Base-by-base conservation (phyloP, 495 filamentous ascomycete species). In the Penicillium cinerascens region DNA sequence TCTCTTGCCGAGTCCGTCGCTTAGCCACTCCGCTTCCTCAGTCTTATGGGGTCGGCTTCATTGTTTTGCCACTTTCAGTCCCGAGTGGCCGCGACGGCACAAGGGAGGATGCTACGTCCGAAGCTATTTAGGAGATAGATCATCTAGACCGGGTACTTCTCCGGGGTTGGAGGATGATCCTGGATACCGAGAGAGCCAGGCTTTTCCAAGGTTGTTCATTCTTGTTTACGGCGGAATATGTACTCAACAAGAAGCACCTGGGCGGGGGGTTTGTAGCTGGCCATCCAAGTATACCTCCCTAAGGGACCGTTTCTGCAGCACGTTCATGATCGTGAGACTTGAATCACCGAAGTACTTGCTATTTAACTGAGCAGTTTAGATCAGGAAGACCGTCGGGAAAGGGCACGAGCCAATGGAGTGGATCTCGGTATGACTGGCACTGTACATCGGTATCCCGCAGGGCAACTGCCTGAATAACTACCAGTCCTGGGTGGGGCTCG, bases 391-490 rank as follows among this genome's bases (percentile, higher is more conserved):
- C 9, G 27, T 29, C 10, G 9, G 25, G 27, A 29, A 29, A 8
- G 4, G 27, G 22, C 6, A 2, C 27, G 1, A 11, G 27, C 27
- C 27, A 29, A 39, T 39, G n/a, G 15, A 2, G 1, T 16, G 36
- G 2, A 5, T 6, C 1, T 21, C 2, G 8, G n/a, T 23, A 11
- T 7, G 10, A 15, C 27, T 55, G 55, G 55, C 51, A 62, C 17
- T 6, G 15, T 42, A 47, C 18, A 36, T 21, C 55, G 59, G 52
- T 41, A 52, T 47, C 42, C 49, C 45, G 16, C 5, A 7, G 0
- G 13, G n/a, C 10, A 64, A 61, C 39, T 64, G 43, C 61, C 61
- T 40, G 44, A 45, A 35, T 22, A 44, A 58, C 47, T 63, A 49
- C 60, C 60, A 56, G 38, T n/a, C 11, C 21, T 22, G 21, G 15